Conservation (phyloP, 495 filamentous ascomycete genomes). For the Viridothelium virens region DNA sequence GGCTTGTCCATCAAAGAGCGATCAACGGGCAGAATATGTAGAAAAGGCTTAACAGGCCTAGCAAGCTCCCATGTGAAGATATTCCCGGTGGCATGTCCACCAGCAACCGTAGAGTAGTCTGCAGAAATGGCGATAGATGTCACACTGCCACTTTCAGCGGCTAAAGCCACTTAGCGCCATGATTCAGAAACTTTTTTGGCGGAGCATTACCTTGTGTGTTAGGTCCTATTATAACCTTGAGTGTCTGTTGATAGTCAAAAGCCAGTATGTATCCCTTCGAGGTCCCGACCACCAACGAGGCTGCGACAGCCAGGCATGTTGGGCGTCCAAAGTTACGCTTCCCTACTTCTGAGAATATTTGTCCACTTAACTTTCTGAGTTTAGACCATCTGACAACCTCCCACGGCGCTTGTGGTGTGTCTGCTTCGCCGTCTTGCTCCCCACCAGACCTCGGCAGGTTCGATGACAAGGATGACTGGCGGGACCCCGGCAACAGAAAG, state of each 20-base stretch:
- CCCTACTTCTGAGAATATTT: slow-evolving; percentile 90
- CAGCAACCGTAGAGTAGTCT: slow-evolving; percentile 84
- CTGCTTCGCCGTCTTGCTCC: slow-evolving; percentile 37
- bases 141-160: slow-evolving; percentile 81
- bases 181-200: slow-evolving; percentile 4
- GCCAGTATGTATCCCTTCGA: slow-evolving; percentile 88
- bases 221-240: slow-evolving; percentile 88
- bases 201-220: slow-evolving; percentile 74
- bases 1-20: slow-evolving; percentile 54
- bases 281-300: slow-evolving; percentile 83
- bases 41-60: slow-evolving; percentile 71
- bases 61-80: slow-evolving; percentile 97
- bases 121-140: slow-evolving; percentile 85
- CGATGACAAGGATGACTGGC: slow-evolving; percentile 57
- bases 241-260: slow-evolving; percentile 93
- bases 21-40: slow-evolving; percentile 74
- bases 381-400: slow-evolving; percentile 96
- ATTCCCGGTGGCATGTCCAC: slow-evolving; percentile 78
- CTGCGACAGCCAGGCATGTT: slow-evolving; percentile 83
- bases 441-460: slow-evolving; percentile 20
- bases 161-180: slow-evolving; percentile 40
- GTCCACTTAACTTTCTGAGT: slow-evolving; percentile 75
- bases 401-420: slow-evolving; percentile 70
- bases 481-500: slow-evolving; percentile 64
- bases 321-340: slow-evolving; percentile 87